phyloP scores from a whole-genome alignment of 495 filamentous ascomycete genomes.

The Penicillium daleae region DNA sequence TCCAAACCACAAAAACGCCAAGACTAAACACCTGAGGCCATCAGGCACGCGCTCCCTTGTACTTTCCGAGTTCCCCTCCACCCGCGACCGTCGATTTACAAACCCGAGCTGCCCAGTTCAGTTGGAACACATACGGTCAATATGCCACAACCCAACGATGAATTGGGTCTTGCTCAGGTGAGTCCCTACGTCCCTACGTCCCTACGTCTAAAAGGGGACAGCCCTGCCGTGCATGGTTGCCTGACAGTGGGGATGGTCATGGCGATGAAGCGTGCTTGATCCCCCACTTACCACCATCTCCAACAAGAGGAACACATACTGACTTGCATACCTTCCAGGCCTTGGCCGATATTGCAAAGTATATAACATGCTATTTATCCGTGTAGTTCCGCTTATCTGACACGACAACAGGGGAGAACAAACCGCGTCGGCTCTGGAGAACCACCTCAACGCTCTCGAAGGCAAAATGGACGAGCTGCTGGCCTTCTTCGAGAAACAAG shows the following conservation, averaged over 20 bases:
- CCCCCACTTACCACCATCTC: not conserved
- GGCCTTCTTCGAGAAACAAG: conserved; percentile 43
- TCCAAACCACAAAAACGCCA: no score
- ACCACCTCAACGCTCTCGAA: conserved; percentile 56
- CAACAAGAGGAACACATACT: not conserved
- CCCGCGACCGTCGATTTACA: no score
- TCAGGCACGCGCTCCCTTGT: no score
- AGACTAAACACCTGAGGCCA: no score
- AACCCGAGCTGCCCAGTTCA: no score
- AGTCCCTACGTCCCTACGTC: not conserved
- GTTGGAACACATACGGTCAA: not conserved
- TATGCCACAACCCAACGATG: conserved; percentile 5
- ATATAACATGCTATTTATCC: not conserved
- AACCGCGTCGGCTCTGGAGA: conserved; percentile 59
- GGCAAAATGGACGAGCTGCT: conserved; percentile 62
- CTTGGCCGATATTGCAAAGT: conserved; percentile 16
- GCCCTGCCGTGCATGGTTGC: not conserved
- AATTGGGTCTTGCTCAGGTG: conserved; percentile 11
- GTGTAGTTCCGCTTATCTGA: conserved; percentile 12
- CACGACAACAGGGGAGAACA: conserved; percentile 53
- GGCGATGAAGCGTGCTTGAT: not conserved
- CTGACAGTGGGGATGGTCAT: no score
- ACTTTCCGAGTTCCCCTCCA: not conserved
- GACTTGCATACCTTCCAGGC: not conserved
- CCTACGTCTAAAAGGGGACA: not conserved